phyloP scores from a whole-genome alignment of 371 early-diverging fungal species.

The Rhizomucor pusillus region DNA sequence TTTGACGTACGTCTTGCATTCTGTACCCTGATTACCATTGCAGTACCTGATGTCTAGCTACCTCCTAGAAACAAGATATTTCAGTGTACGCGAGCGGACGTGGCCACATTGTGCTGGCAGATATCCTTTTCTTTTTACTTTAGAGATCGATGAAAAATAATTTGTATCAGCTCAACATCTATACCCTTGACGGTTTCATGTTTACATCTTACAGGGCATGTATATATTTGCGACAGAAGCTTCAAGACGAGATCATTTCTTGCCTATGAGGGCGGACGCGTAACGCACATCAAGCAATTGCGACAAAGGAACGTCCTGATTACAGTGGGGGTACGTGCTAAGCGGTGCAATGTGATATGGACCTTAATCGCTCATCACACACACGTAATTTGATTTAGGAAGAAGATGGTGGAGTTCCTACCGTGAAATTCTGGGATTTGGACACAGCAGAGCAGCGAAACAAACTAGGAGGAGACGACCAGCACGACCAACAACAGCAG shows the following conservation, averaged over 20 bases:
- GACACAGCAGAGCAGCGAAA: slow-evolving; percentile 51
- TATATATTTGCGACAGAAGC: slow-evolving; percentile 67
- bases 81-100: slow-evolving; percentile 56
- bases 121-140: slow-evolving; percentile 40
- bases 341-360: not conserved
- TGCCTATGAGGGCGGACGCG: slow-evolving; percentile 68
- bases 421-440: slow-evolving; percentile 81
- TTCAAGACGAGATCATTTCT: slow-evolving; percentile 71
- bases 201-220: slow-evolving; percentile 51
- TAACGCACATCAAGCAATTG: slow-evolving; percentile 79
- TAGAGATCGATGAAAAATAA: not conserved
- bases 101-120: slow-evolving; percentile 54
- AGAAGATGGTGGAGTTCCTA: slow-evolving; percentile 49
- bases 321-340: slow-evolving; percentile 65
- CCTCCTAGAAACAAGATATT: slow-evolving; percentile 28
- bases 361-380: too few species aligned
- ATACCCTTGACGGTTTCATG: slow-evolving; percentile 36
- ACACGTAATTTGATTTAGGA: slow-evolving; percentile 30
- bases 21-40: not conserved
- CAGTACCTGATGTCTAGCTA: too few species aligned
- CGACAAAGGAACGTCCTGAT: slow-evolving; percentile 70
- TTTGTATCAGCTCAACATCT: slow-evolving; percentile 3
- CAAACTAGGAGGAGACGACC: slow-evolving; percentile 23
- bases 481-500: not conserved
- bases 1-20: slow-evolving; percentile 53